Percentiles rank a stretch among this genome's conserved stretches.
These are phyloP conservation scores for Blastocystis sp. DNA, from an alignment of 352 stramenopile species.

Conservation along the genomic window DNA sequence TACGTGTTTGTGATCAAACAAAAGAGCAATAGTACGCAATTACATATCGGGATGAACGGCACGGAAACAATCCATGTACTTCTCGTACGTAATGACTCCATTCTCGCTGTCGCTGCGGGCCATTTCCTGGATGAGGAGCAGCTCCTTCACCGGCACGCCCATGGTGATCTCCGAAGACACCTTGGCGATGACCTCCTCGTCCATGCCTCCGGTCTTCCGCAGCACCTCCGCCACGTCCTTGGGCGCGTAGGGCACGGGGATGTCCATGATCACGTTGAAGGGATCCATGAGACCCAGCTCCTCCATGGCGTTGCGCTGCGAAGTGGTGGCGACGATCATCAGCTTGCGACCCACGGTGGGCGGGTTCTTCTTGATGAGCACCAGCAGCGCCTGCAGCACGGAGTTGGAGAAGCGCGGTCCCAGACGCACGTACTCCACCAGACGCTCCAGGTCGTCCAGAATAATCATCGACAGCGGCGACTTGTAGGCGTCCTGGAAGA, in stretches of 20 bases:
- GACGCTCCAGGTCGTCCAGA: slow-evolving; percentile 95
- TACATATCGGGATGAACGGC: slow-evolving; percentile 43
- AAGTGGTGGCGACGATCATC: slow-evolving; percentile 60
- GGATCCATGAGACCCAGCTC: slow-evolving; percentile 55
- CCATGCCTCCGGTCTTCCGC: slow-evolving; percentile 40
- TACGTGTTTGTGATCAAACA: not conserved
- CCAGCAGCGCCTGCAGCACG: slow-evolving; percentile 91
- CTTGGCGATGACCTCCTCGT: slow-evolving; percentile 42
- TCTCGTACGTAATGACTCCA: slow-evolving; percentile 33
- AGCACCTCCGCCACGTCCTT: slow-evolving; percentile 37
- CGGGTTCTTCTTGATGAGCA: slow-evolving; percentile 91
- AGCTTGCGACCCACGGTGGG: slow-evolving; percentile 78
- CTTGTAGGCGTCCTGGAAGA: slow-evolving; percentile 92
- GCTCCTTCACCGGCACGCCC: slow-evolving; percentile 46
- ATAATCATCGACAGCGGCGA: slow-evolving; percentile 93
- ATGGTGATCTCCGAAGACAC: slow-evolving; percentile 41
- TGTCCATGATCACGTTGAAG: slow-evolving; percentile 55
- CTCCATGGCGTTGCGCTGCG: slow-evolving; percentile 61
- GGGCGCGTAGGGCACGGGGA: slow-evolving; percentile 20
- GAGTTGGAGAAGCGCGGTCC: slow-evolving; percentile 93
- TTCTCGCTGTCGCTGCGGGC: slow-evolving; percentile 52
- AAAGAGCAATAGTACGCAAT: not conserved
- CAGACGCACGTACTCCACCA: slow-evolving; percentile 89
- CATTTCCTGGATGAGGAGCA: slow-evolving; percentile 56
- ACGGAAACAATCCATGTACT: slow-evolving; percentile 51